phyloP scores from a whole-genome alignment of 2,329 filamentous ascomycete genomes.

The Microcyclospora tardicrescens region DNA sequence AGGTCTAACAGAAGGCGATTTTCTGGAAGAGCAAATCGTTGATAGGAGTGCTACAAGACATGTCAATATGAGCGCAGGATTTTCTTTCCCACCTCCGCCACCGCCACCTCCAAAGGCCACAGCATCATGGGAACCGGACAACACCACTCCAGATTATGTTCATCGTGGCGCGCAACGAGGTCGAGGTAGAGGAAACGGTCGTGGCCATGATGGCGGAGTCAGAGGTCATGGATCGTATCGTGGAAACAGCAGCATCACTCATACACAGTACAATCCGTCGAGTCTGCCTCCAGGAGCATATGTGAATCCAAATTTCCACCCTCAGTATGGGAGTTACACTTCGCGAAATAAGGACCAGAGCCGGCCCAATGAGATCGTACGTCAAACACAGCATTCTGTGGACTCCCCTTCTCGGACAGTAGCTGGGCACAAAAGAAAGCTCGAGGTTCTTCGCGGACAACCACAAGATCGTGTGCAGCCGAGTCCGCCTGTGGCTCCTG shows the following conservation, averaged over 20 bases:
- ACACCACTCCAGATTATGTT: conserved; percentile 15
- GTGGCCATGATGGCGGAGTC: conserved; percentile 7
- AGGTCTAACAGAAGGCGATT: no score
- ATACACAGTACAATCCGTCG: neutral
- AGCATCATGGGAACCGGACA: conserved; percentile 8
- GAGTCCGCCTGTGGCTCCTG: conserved; percentile 14
- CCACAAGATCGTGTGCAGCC: conserved; percentile 6
- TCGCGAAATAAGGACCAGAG: no score
- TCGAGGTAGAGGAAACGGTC: conserved; percentile 21
- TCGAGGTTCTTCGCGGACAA: conserved; percentile 17
- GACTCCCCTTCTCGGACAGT: conserved; percentile 7
- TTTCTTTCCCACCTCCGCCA: conserved; percentile 38
- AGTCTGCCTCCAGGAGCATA: conserved; percentile 17
- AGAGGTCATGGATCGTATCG: neutral
- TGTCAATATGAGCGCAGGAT: conserved; percentile 8
- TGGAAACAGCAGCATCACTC: no score
- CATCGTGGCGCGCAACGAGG: conserved; percentile 8
- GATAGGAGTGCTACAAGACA: neutral
- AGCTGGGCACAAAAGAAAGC: conserved; percentile 23
- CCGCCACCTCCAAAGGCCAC: conserved; percentile 25
- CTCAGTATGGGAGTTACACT: neutral
- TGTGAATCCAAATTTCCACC: conserved; percentile 18
- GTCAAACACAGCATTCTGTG: neutral
- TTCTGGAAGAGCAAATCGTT: no score
- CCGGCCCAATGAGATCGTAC: neutral